Evolutionary conservation across 2,329 filamentous ascomycete genomes (phyloP).

Genomic region (Microcyclospora tardicrescens): DNA sequence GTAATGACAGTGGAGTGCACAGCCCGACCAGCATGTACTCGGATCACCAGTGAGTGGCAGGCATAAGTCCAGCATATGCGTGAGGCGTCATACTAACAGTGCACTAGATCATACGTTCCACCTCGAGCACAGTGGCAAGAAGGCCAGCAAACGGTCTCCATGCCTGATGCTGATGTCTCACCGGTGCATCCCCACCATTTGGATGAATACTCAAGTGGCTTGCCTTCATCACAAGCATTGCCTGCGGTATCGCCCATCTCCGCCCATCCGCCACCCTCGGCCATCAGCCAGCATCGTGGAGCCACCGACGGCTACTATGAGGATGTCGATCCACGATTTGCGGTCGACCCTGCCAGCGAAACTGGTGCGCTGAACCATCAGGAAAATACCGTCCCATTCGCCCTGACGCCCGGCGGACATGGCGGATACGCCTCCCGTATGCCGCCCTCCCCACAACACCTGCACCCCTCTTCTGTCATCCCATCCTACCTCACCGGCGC

Average conservation of each 20-base stretch:
- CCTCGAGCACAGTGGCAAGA: slow-evolving; percentile 33
- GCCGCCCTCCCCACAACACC: background rate
- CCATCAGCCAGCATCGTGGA: slow-evolving; percentile 16
- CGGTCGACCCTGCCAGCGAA: slow-evolving; percentile 29
- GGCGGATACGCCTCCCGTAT: slow-evolving; percentile 2
- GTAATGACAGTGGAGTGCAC: slow-evolving; percentile 47
- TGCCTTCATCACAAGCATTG: slow-evolving; percentile 8
- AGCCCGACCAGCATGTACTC: slow-evolving; percentile 62
- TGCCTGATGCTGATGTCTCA: too few relatives aligned
- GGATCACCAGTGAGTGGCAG: slow-evolving; percentile 33
- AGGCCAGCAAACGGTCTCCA: slow-evolving; percentile 18
- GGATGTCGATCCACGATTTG: slow-evolving; percentile 83
- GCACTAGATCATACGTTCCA: slow-evolving; percentile 30
- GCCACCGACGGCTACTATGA: slow-evolving; percentile 62
- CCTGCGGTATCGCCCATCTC: slow-evolving; percentile 15
- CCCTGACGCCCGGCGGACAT: slow-evolving; percentile 8
- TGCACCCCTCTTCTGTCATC: background rate
- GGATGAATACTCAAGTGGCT: slow-evolving; percentile 6
- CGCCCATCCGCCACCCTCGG: slow-evolving; percentile 1
- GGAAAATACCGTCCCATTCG: slow-evolving; percentile 5
- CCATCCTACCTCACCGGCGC: slow-evolving; percentile 1
- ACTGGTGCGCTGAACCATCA: slow-evolving; percentile 4
- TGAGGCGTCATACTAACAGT: slow-evolving; percentile 5
- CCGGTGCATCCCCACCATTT: background rate
- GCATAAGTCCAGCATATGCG: background rate